Percentiles rank a stretch among this genome's conserved stretches.
These are phyloP conservation scores for Wickerhamomyces sp. DNA, from an alignment of 1,139 yeast genomes.

Conservation along the genomic window DNA sequence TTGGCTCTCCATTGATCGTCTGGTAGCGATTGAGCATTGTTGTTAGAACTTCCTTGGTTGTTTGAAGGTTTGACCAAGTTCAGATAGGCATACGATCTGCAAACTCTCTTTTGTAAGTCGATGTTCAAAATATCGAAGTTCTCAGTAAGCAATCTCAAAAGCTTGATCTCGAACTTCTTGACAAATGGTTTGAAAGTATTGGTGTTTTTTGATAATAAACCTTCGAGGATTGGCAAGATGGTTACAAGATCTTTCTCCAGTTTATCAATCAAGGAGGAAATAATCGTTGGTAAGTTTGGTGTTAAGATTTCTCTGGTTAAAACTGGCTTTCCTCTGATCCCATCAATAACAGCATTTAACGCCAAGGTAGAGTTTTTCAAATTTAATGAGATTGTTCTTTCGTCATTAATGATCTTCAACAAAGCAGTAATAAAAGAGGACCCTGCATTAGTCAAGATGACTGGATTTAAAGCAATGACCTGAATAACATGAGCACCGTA, in stretches of 20 bases:
- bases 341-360: constrained; percentile 42
- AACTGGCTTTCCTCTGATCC: constrained; percentile 76
- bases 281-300: constrained; percentile 65
- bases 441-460: constrained; percentile 57
- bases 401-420: constrained; percentile 45
- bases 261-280: constrained; percentile 44
- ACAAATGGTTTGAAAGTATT: constrained; percentile 82
- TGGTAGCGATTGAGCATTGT: constrained; percentile 28
- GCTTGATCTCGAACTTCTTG: constrained; percentile 47
- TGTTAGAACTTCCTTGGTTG: constrained; percentile 20
- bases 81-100: constrained; percentile 52
- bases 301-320: constrained; percentile 80
- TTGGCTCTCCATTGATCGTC: constrained; percentile 45
- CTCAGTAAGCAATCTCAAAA: constrained; percentile 34
- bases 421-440: constrained; percentile 49
- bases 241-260: constrained; percentile 32
- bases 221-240: constrained; percentile 44
- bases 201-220: constrained; percentile 53
- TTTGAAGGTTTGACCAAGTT: constrained; percentile 54
- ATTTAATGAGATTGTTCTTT: constrained; percentile 26
- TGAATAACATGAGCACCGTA: constrained; percentile 54
- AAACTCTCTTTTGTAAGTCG: constrained; percentile 37
- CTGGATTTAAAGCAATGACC: constrained; percentile 47
- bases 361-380: constrained; percentile 48
- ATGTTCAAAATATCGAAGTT: constrained; percentile 34